phyloP scores from a whole-genome alignment of 441 rosid species.

The Populus tomentosa region DNA sequence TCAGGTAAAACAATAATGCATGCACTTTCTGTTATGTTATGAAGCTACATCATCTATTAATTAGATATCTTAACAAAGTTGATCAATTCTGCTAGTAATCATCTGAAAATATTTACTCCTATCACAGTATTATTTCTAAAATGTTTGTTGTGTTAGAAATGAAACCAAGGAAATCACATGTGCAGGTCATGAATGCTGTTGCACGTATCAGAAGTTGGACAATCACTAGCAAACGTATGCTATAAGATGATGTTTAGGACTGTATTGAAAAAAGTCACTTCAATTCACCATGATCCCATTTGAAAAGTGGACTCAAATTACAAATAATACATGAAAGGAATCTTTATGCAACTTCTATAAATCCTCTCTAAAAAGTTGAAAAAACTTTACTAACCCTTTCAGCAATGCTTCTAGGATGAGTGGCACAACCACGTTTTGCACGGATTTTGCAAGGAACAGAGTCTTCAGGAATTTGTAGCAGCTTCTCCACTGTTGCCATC shows the following conservation, averaged over 20 bases:
- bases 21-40: too few relatives aligned
- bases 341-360: background rate
- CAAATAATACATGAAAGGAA: background rate
- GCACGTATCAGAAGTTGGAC: background rate
- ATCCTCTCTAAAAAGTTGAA: background rate
- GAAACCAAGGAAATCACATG: background rate
- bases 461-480: constrained; percentile 82
- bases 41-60: background rate
- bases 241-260: background rate
- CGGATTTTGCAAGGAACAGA: constrained; percentile 92
- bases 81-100: background rate
- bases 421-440: constrained; percentile 94
- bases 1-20: too few relatives aligned
- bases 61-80: background rate
- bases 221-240: background rate
- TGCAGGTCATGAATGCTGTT: background rate
- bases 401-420: constrained; percentile 96
- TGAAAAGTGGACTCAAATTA: background rate
- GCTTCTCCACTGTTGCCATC: constrained; percentile 75
- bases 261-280: background rate
- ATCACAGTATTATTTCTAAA: background rate
- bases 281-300: background rate
- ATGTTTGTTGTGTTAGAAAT: background rate
- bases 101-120: background rate
- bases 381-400: constrained; percentile 67